phyloP scores from a whole-genome alignment of 2,329 filamentous ascomycete genomes.

The Nigrograna mackinnonii region DNA sequence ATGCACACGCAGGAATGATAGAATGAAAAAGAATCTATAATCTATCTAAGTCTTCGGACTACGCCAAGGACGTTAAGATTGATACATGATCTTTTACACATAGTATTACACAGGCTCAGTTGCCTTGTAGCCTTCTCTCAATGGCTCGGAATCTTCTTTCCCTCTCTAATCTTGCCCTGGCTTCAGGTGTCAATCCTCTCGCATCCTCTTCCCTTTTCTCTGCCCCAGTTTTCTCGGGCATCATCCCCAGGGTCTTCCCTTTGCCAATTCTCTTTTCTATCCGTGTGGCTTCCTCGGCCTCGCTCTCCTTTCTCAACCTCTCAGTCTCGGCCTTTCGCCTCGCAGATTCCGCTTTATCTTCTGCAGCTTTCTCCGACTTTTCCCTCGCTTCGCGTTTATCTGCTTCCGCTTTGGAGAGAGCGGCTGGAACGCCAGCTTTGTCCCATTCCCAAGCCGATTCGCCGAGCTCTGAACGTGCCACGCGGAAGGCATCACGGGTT shows the following conservation, averaged over 20 bases:
- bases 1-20: constrained; percentile 1
- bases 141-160: constrained; percentile 90
- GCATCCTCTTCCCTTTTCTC: constrained; percentile 83
- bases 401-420: constrained; percentile 72
- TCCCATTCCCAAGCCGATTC: constrained; percentile 81
- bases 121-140: constrained; percentile 61
- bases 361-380: constrained; percentile 67
- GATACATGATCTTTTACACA: too few species aligned
- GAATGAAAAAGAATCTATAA: not conserved
- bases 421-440: constrained; percentile 69
- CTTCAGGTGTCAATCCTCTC: constrained; percentile 84
- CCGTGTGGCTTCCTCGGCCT: constrained; percentile 52
- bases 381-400: constrained; percentile 72
- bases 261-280: constrained; percentile 54
- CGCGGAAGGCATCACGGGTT: constrained; percentile 88
- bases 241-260: constrained; percentile 56
- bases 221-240: constrained; percentile 71
- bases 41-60: not conserved
- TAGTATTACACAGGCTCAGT: not conserved
- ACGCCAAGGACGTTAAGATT: too few species aligned
- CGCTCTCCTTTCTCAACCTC: constrained; percentile 63
- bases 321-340: constrained; percentile 76
- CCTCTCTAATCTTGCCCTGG: constrained; percentile 80
- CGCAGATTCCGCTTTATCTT: constrained; percentile 63
- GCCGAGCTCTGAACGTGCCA: constrained; percentile 81